Conservation (phyloP, 1,284 basidiomycete genomes). For the Ustilago bromivora region DNA sequence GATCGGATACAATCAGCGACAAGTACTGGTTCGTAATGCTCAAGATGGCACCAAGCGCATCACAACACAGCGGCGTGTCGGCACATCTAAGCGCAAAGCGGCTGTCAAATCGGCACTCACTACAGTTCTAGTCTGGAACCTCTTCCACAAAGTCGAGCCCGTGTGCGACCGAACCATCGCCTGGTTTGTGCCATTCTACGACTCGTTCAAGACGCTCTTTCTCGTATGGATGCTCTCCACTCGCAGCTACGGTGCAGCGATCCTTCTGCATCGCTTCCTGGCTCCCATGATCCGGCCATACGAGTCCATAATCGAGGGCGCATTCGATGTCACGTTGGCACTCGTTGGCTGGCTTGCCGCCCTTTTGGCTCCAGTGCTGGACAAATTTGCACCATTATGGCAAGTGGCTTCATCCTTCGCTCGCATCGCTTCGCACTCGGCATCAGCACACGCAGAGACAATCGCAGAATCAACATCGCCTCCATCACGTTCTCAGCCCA, state of each 20-base stretch:
- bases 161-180: conserved; percentile 40
- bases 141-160: conserved; percentile 45
- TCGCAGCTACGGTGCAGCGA: conserved; percentile 41
- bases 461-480: background rate
- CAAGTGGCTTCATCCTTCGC: background rate
- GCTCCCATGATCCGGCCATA: conserved; percentile 37
- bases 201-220: conserved; percentile 53
- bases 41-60: conserved; percentile 34
- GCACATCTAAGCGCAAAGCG: conserved; percentile 35
- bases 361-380: conserved; percentile 6
- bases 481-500: conserved; percentile 3
- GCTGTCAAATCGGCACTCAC: conserved; percentile 42
- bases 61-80: conserved; percentile 26
- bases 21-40: conserved; percentile 35
- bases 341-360: conserved; percentile 21
- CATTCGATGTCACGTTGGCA: conserved; percentile 21
- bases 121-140: conserved; percentile 46
- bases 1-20: conserved; percentile 34
- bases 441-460: background rate
- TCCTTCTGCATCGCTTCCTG: conserved; percentile 47
- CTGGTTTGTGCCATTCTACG: conserved; percentile 55
- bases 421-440: background rate
- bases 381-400: background rate
- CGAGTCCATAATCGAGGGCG: conserved; percentile 35
- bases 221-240: conserved; percentile 54